phyloP scores from a whole-genome alignment of 1,139 yeast species.

The Candida pseudocylindracea region DNA sequence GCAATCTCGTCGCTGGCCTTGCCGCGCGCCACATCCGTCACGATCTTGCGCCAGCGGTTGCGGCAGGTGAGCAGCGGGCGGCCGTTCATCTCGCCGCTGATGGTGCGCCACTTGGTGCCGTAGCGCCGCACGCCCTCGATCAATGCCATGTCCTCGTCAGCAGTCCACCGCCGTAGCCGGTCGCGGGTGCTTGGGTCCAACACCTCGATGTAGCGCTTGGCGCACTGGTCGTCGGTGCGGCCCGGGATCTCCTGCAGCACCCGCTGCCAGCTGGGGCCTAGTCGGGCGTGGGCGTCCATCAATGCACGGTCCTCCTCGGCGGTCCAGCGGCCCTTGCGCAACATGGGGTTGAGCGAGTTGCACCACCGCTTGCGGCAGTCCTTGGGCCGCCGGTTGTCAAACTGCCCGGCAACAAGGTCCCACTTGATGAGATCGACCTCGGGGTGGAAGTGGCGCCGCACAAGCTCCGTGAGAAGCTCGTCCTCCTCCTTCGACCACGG shows the following conservation, averaged over 20 bases:
- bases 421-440: slow-evolving; percentile 24
- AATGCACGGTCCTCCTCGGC: slow-evolving; percentile 55
- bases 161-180: slow-evolving; percentile 59
- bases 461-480: slow-evolving; percentile 14
- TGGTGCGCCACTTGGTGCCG: slow-evolving; percentile 84
- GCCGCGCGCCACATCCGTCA: slow-evolving; percentile 51
- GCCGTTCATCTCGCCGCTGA: slow-evolving; percentile 48
- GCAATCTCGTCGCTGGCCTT: slow-evolving; percentile 18
- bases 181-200: slow-evolving; percentile 65
- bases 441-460: slow-evolving; percentile 10
- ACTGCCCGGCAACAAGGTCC: slow-evolving; percentile 35
- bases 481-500: slow-evolving; percentile 58
- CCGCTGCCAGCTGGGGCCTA: slow-evolving; percentile 72
- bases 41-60: slow-evolving; percentile 78
- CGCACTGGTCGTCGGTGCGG: slow-evolving; percentile 88
- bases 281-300: slow-evolving; percentile 23
- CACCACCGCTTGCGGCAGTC: slow-evolving; percentile 61
- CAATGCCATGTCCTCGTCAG: slow-evolving; percentile 52
- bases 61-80: slow-evolving; percentile 82
- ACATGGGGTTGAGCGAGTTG: slow-evolving; percentile 60
- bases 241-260: slow-evolving; percentile 61
- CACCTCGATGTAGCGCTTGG: slow-evolving; percentile 77
- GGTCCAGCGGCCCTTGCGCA: slow-evolving; percentile 80
- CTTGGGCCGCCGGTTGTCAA: slow-evolving; percentile 29
- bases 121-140: slow-evolving; percentile 40